A percentile compares a stretch with the other conserved stretches of the same genome.
These are phyloP conservation scores for Malassezia sympodialis DNA, from an alignment of 1,284 basidiomycete species.

Conservation along the genomic window DNA sequence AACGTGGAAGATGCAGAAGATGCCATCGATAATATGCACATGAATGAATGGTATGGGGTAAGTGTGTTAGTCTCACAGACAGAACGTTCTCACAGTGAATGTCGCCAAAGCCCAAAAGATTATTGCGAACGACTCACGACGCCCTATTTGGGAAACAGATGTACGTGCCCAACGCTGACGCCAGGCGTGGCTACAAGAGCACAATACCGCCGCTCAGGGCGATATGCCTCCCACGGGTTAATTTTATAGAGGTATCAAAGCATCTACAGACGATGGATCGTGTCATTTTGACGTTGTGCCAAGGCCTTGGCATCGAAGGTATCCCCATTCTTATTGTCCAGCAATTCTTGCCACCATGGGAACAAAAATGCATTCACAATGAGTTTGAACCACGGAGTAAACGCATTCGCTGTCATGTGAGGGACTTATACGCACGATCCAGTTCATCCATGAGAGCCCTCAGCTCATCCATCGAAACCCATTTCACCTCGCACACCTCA, in stretches of 20 bases:
- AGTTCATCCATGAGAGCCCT: conserved; percentile 77
- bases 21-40: conserved; percentile 19
- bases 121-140: conserved; percentile 2
- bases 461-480: conserved; percentile 80
- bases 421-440: conserved; percentile 25
- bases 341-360: conserved; percentile 92
- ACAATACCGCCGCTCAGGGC: conserved; percentile 3
- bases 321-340: conserved; percentile 51
- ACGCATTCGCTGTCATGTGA: conserved; percentile 59
- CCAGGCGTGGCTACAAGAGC: conserved; percentile 14
- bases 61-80: background rate
- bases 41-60: conserved; percentile 17
- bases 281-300: conserved; percentile 30
- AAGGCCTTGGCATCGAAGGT: conserved; percentile 33
- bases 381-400: conserved; percentile 99
- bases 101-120: conserved; percentile 15
- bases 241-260: conserved; percentile 1
- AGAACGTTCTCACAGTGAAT: conserved; percentile 17
- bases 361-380: conserved; percentile 94
- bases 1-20: conserved; percentile 15
- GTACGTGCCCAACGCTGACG: conserved; percentile 6
- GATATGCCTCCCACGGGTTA: background rate
- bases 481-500: conserved; percentile 82
- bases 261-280: conserved; percentile 35
- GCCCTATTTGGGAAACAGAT: conserved; percentile 18